A percentile compares a stretch with the other conserved stretches of the same genome.
Conservation (phyloP, 2,329 filamentous ascomycete genomes). For the Fonsecaea erecta region DNA sequence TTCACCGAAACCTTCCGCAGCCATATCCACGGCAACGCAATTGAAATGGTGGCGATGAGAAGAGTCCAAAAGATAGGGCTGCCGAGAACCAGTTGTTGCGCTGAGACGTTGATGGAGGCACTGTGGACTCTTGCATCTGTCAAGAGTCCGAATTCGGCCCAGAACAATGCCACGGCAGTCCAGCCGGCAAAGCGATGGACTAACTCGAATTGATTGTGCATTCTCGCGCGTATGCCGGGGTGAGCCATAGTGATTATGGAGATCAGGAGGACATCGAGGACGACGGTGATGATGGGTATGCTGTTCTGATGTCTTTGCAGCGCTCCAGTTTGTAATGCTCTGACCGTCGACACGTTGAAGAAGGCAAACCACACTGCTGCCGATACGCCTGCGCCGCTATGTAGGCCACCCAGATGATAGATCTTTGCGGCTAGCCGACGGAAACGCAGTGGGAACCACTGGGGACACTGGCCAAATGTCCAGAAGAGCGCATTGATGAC, state of each 20-base stretch:
- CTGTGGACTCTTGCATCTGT: constrained; percentile 45
- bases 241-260: constrained; percentile 67
- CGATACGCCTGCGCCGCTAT: constrained; percentile 57
- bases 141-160: constrained; percentile 64
- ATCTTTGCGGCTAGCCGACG: constrained; percentile 55
- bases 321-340: constrained; percentile 12
- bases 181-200: constrained; percentile 76
- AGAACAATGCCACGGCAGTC: constrained; percentile 68
- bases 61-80: constrained; percentile 71
- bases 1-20: constrained; percentile 70
- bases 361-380: constrained; percentile 55
- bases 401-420: constrained; percentile 61
- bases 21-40: constrained; percentile 74
- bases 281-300: constrained; percentile 61
- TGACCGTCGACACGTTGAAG: constrained; percentile 44
- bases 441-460: constrained; percentile 51
- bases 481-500: constrained; percentile 59
- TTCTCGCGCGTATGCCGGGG: constrained; percentile 64
- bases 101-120: constrained; percentile 32
- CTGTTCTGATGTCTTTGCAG: constrained; percentile 38
- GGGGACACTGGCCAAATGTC: constrained; percentile 52
- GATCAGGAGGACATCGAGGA: constrained; percentile 63
- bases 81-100: constrained; percentile 41
- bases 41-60: constrained; percentile 64
- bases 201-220: constrained; percentile 72